Base-by-base conservation (phyloP, 441 rosid genomes). In the Arabidopsis hybrid region DNA sequence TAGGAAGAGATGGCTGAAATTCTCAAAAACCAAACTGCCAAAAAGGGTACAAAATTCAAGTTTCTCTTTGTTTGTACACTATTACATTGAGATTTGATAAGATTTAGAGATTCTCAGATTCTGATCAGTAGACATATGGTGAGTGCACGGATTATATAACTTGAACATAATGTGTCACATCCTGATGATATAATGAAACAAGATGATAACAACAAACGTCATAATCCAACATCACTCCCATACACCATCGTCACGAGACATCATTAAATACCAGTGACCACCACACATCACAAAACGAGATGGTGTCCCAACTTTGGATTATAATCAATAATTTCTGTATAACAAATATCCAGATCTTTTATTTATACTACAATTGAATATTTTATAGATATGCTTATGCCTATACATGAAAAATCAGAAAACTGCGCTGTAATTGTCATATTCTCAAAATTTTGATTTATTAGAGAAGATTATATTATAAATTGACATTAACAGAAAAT, bases 221-320 rank as follows among this genome's bases (percentile, higher is more conserved):
- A 52, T 51, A 58, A 59, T 66, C 39, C 61, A 17, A 49, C 62
- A 67, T 42, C 4, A 42, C 66, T 58, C 36, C 4, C 66, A 29
- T 46, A 26, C 56, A 47, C 77, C 65, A 65, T 56, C 14, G 51
- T 73, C 78, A 58, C 53, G 66, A 42, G 69, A 35, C 56, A 60
- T 52, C 50, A 43, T 45, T 60, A 35, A 14, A 21, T 50, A 34
- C 57, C 42, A 60, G 51, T 40, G 62, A 60, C 68, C 39, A 67
- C 56, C 49, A 29, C 29, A 73, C 51, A 59, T 53, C 7, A 52
- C 35, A 49, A 43, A 67, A 67, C 34, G 40, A 61, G 69, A 21
- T 11, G 57, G 69, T 59, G 74, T 35, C 74, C 65, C 70, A 53
- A 35, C 12, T 42, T 61, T 61, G 16, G 42, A 43, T 49, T 40